A percentile compares a stretch with the other conserved stretches of the same genome.
Evolutionary conservation across 2,329 filamentous ascomycete genomes (phyloP).

Genomic region (Sarocladiaceae sp.): DNA sequence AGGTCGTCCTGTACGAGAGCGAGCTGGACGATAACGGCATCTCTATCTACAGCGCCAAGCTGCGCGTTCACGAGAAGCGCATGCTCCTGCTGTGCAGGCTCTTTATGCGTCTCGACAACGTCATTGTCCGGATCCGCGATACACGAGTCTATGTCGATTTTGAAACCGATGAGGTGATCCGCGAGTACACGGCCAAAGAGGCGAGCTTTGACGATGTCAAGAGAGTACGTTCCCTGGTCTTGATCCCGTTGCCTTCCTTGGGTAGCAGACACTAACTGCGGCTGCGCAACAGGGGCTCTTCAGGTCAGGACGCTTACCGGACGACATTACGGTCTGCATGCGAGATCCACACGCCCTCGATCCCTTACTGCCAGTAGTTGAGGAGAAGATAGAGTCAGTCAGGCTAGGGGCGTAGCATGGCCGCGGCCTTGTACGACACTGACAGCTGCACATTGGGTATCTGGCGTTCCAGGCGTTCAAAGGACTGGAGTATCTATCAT

Average conservation of each 20-base stretch:
- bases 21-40: slow-evolving; percentile 98
- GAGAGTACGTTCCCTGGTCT: slow-evolving; percentile 42
- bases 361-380: slow-evolving; percentile 63
- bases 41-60: slow-evolving; percentile 80
- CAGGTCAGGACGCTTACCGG: slow-evolving; percentile 47
- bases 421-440: background rate
- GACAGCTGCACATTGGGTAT: background rate
- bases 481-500: background rate
- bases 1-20: slow-evolving; percentile 93
- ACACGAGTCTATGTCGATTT: slow-evolving; percentile 93
- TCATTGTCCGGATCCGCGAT: slow-evolving; percentile 80
- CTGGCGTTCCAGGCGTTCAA: slow-evolving; percentile 1
- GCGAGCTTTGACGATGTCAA: slow-evolving; percentile 71
- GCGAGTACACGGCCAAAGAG: slow-evolving; percentile 89
- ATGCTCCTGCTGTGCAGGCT: slow-evolving; percentile 79
- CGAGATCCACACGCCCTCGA: slow-evolving; percentile 74
- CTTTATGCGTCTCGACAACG: slow-evolving; percentile 90
- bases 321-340: slow-evolving; percentile 70
- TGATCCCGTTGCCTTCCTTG: background rate
- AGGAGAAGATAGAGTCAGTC: slow-evolving; percentile 53
- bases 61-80: slow-evolving; percentile 85
- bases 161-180: slow-evolving; percentile 65
- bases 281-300: slow-evolving; percentile 35
- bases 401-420: slow-evolving; percentile 13
- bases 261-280: background rate